Evolutionary conservation across 2,329 filamentous ascomycete species (phyloP), one percentile per base, ranked within the genome.

Genomic region (Pyrenophora graminea): DNA sequence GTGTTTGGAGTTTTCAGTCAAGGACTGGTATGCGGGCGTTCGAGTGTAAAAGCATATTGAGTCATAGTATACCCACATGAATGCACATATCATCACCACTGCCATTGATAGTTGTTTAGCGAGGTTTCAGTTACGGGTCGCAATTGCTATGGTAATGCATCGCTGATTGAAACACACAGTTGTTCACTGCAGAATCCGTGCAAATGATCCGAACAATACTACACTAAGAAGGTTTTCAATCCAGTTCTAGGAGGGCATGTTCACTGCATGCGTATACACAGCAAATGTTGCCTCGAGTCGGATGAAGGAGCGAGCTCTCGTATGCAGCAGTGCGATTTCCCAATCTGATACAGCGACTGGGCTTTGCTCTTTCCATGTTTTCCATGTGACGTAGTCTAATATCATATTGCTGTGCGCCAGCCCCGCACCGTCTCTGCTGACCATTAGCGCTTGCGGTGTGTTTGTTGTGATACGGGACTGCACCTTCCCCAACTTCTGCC

Each of bases 401-500:
- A 6, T 44, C n/a, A 10, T 4, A n/a, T n/a, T 25, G 3, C 12
- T 13, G 27, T 30, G 27, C 27, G 27, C 10, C 10, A 13, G 13
- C 18, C 33, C 9, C 6, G 10, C 21, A 13, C 27, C 21, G 30
- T 25, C 27, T 30, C 25, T n/a, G 15, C 19, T 33, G n/a, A 21
- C 39, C 46, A 34, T 34, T 52, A 15, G 21, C 32, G 39, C 30
- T 34, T 40, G 36, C 27, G 8, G 25, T 15, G 17, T n/a, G 57
- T 58, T 62, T 64, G 61, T 64, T 59, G 49, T 53, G 43, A 44
- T 39, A 30, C 44, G 33, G 30, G 40, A 49, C 47, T 47, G 54
- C 55, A 25, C 61, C 47, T 64, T 56, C 61, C 55, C 43, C 41
- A 40, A 32, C 17, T 27, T 34, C 43, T 47, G 38, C 8, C 36